Evolutionary conservation across 768 basidiomycete genomes (phyloP).

Genomic region (Mycena venus): DNA sequence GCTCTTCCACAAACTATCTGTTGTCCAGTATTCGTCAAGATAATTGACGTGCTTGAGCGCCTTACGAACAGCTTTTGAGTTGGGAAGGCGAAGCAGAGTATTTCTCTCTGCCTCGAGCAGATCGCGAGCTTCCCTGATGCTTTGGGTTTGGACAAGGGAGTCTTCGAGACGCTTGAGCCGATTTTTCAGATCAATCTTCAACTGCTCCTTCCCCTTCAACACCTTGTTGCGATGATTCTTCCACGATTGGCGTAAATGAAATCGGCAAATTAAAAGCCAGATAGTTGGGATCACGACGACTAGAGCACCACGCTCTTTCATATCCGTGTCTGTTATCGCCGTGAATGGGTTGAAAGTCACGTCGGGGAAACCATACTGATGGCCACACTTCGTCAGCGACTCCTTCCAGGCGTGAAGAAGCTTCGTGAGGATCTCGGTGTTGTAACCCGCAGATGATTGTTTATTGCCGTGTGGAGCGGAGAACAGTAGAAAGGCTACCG

Average conservation of each 20-base stretch:
- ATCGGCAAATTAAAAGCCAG: neutral
- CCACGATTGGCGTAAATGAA: neutral
- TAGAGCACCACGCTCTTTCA: neutral
- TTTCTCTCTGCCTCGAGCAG: too few species aligned
- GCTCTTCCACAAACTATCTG: conserved; percentile 46
- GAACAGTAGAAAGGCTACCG: conserved; percentile 47
- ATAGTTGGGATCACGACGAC: neutral
- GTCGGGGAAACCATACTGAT: neutral
- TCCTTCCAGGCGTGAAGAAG: conserved; percentile 41
- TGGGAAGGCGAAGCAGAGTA: too few species aligned
- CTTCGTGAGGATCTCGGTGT: conserved; percentile 37
- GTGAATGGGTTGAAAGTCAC: neutral
- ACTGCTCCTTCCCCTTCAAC: neutral
- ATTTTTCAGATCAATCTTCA: neutral
- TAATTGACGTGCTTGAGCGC: conserved; percentile 39
- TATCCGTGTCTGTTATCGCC: neutral
- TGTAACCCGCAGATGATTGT: conserved; percentile 44
- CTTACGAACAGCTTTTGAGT: conserved; percentile 5
- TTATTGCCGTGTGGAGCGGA: conserved; percentile 44
- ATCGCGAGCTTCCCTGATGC: neutral
- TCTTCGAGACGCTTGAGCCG: neutral
- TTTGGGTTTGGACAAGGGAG: neutral
- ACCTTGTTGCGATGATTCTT: neutral
- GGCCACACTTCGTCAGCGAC: conserved; percentile 9
- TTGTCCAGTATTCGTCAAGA: conserved; percentile 41